Evolutionary conservation across 1,284 basidiomycete genomes (phyloP).

Genomic region (Ceratobasidium sp.): DNA sequence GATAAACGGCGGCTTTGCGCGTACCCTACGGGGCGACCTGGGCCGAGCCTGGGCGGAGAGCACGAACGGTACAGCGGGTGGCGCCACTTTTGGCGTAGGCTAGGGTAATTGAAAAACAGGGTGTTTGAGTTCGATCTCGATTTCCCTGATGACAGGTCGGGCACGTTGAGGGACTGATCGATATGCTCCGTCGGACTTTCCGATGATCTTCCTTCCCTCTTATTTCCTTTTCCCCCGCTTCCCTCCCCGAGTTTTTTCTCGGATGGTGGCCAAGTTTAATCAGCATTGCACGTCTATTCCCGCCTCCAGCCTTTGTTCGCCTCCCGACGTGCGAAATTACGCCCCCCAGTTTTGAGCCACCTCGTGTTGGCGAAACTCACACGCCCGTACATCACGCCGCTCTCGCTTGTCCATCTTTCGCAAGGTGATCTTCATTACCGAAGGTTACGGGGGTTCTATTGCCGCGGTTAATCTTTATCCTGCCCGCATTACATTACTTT

Average conservation of each 20-base stretch:
- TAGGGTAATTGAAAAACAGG: constrained; percentile 21
- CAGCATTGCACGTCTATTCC: constrained; percentile 23
- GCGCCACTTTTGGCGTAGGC: constrained; percentile 16
- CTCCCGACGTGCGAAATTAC: not conserved
- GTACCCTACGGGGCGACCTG: not conserved
- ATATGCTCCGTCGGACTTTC: not conserved
- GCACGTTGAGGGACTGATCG: constrained; percentile 14
- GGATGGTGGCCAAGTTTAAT: constrained; percentile 16
- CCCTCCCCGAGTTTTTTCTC: not conserved
- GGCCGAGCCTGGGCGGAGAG: not conserved
- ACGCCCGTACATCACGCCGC: constrained; percentile 1
- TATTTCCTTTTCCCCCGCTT: not conserved
- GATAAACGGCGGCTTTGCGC: not conserved
- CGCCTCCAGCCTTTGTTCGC: not conserved
- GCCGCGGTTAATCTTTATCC: not conserved
- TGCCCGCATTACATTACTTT: not conserved
- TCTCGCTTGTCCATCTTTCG: constrained; percentile 36
- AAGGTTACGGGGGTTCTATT: not conserved
- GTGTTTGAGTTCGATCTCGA: constrained; percentile 26
- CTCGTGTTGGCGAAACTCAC: constrained; percentile 36
- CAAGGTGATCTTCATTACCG: constrained; percentile 12
- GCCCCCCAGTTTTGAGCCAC: constrained; percentile 9
- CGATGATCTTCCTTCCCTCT: not conserved
- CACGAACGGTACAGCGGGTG: not conserved
- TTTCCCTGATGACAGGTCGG: constrained; percentile 22